These are phyloP conservation scores for Pythium pyrilobum DNA, from an alignment of 352 stramenopile species.

Conservation along the genomic window DNA sequence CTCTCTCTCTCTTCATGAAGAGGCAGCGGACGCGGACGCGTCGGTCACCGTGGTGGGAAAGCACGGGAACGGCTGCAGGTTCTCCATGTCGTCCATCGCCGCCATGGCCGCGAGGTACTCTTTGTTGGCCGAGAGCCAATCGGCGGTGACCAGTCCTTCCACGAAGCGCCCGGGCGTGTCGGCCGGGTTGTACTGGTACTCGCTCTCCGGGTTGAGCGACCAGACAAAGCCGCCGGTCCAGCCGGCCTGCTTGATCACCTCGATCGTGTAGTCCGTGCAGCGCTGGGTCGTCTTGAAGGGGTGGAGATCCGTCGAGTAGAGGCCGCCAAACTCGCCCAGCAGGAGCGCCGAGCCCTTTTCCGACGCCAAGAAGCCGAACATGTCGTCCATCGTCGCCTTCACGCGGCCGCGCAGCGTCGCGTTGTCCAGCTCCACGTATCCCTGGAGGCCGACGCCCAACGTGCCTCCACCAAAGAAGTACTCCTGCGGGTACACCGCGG, in stretches of 20 bases:
- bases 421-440: constrained; percentile 49
- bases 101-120: constrained; percentile 37
- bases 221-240: constrained; percentile 65
- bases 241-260: constrained; percentile 40
- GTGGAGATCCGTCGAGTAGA: constrained; percentile 51
- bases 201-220: constrained; percentile 63
- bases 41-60: constrained; percentile 16
- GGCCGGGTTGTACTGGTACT: constrained; percentile 55
- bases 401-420: constrained; percentile 31
- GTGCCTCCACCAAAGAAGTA: constrained; percentile 55
- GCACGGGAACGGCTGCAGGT: constrained; percentile 45
- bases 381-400: constrained; percentile 47
- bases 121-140: constrained; percentile 52
- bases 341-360: constrained; percentile 42
- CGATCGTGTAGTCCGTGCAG: constrained; percentile 49
- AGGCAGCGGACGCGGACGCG: no score
- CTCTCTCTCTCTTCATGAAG: no score
- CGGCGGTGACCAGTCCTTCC: constrained; percentile 39
- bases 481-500: constrained; percentile 46
- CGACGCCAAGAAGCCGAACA: constrained; percentile 61
- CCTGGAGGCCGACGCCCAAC: constrained; percentile 19
- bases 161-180: constrained; percentile 31
- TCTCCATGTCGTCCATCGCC: constrained; percentile 41
- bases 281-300: constrained; percentile 52
- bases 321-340: constrained; percentile 56